Evolutionary conservation across 441 rosid species (phyloP), one percentile per base, ranked within the genome.

Genomic region (Francoa sonchifolia): DNA sequence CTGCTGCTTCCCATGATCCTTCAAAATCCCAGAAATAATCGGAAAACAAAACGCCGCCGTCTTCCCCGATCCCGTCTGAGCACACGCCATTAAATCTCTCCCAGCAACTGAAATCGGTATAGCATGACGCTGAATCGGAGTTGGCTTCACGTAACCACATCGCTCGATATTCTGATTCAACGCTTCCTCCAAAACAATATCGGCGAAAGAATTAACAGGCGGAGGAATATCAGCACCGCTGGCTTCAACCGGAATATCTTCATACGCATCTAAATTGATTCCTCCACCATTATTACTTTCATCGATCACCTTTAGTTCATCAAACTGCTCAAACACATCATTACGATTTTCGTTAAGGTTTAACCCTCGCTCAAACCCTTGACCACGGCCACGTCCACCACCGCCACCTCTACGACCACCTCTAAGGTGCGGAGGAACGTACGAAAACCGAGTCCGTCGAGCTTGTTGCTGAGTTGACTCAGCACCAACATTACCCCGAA

Each of bases 1-100:
- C 33, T 8, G 34, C 31, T 4, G 9, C 14, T 29, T 42, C 4
- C 9, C 25, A 0, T 42, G 38, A 49, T 39, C 44, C 39, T 30
- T 33, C 43, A 63, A 17, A 48, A 74, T 47, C 57, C 60, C 60
- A 38, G 17, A 34, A 5, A 74, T 63, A 21, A 74, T 71, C 15
- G 77, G 81, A 26, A 71, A 65, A 31, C 77, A 74, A 33, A 67
- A 74, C 0, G 77, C 74, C 5, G 74, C 74, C 18, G 80, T 70
- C 49, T 74, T 74, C 0, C 80, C 80, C 1, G 72, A 70, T 16
- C 81, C 77, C 2, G 81, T 74, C 54, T 74, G 81, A 0, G 77
- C 77, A 41, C 74, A 67, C 22, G 77, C 81, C 81, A 74, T 74
- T 47, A 74, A 58, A 48, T 74, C 81, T 23, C 77, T 54, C 2